Evolutionary conservation across 495 filamentous ascomycete genomes (phyloP).

Genomic region (Podospora pseudoanserina): DNA sequence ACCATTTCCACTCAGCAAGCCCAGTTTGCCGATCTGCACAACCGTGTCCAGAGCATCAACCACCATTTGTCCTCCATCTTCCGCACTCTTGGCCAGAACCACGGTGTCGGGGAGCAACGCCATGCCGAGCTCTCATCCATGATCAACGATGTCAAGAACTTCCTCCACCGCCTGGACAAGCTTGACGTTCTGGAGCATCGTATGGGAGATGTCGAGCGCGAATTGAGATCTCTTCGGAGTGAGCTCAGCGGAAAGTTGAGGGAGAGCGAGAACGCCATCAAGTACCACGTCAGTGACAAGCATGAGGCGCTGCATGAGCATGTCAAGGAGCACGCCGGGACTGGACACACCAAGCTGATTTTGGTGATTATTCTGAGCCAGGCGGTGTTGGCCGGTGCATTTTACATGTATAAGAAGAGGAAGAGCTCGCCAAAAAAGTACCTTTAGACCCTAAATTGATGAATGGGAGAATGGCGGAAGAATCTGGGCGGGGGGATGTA

Average conservation of each 20-base stretch:
- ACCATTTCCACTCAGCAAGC: slow-evolving; percentile 50
- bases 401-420: slow-evolving; percentile 77
- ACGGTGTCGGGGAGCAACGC: slow-evolving; percentile 51
- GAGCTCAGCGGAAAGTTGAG: slow-evolving; percentile 49
- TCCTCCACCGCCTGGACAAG: slow-evolving; percentile 40
- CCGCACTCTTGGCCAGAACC: slow-evolving; percentile 54
- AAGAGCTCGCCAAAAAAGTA: slow-evolving; percentile 89
- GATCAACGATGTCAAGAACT: slow-evolving; percentile 39
- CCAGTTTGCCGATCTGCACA: slow-evolving; percentile 79
- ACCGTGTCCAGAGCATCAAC: slow-evolving; percentile 71
- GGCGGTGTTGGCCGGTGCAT: slow-evolving; percentile 61
- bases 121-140: slow-evolving; percentile 52
- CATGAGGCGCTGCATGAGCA: slow-evolving; percentile 63
- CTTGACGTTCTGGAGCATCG: slow-evolving; percentile 42
- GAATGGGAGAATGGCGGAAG: neutral
- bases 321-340: slow-evolving; percentile 51
- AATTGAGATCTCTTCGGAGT: slow-evolving; percentile 54
- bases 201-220: slow-evolving; percentile 61
- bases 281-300: slow-evolving; percentile 66
- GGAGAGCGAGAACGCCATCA: slow-evolving; percentile 71
- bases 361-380: slow-evolving; percentile 75
- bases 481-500: neutral
- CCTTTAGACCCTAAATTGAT: slow-evolving; percentile 46
- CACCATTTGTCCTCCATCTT: slow-evolving; percentile 68
- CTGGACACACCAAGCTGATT: slow-evolving; percentile 70